These are phyloP conservation scores for Aureobasidium sp. DNA, from an alignment of 2,329 filamentous ascomycete genomes.

Conservation along the genomic window DNA sequence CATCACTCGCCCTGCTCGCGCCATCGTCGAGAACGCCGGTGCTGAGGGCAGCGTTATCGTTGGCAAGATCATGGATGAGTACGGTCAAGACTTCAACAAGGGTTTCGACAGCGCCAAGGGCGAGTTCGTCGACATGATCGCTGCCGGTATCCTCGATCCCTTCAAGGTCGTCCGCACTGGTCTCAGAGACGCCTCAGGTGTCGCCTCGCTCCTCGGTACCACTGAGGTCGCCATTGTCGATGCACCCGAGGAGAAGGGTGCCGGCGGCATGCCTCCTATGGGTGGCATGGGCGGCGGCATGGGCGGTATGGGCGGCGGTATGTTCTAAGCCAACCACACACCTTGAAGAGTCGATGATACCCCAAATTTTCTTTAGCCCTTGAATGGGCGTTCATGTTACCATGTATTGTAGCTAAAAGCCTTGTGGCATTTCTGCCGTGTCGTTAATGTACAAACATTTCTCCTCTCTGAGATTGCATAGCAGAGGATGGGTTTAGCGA, in stretches of 20 bases:
- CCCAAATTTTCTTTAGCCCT: slow-evolving; percentile 8
- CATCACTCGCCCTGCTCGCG: slow-evolving; percentile 89
- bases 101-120: slow-evolving; percentile 95
- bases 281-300: slow-evolving; percentile 55
- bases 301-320: slow-evolving; percentile 58
- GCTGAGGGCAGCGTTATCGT: slow-evolving; percentile 93
- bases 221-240: slow-evolving; percentile 98
- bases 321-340: slow-evolving; percentile 45
- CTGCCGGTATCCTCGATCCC: slow-evolving; percentile 92
- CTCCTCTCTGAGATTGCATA: slow-evolving; percentile 9
- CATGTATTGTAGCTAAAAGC: slow-evolving; percentile 13
- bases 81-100: slow-evolving; percentile 88
- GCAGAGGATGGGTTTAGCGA: neutral
- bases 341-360: slow-evolving; percentile 11
- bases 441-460: slow-evolving; percentile 12
- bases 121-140: slow-evolving; percentile 98
- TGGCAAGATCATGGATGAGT: slow-evolving; percentile 96
- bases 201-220: slow-evolving; percentile 92
- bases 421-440: slow-evolving; percentile 8
- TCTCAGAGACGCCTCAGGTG: slow-evolving; percentile 87
- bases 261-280: slow-evolving; percentile 43
- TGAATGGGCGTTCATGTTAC: slow-evolving; percentile 1
- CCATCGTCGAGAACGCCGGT: slow-evolving; percentile 96
- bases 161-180: slow-evolving; percentile 99
- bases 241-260: slow-evolving; percentile 81